Conservation (phyloP, 495 filamentous ascomycete genomes). For the Penicillium crystallinum region DNA sequence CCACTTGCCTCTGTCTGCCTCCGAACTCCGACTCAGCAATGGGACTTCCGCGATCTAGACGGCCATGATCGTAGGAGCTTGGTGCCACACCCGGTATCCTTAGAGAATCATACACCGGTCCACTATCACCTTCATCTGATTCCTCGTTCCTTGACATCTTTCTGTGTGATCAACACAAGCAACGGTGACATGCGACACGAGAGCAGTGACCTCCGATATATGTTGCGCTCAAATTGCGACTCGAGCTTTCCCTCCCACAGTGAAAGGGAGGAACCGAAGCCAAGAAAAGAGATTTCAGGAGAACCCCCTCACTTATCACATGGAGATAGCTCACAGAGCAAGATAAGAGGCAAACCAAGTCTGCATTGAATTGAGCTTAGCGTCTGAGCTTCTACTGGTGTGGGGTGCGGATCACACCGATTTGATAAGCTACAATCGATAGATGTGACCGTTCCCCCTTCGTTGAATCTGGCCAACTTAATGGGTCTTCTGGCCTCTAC, state of each 20-base stretch:
- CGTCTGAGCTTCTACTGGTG: slow-evolving; percentile 2
- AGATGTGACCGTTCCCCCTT: too few relatives aligned
- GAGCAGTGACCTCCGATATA: not conserved
- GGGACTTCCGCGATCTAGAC: slow-evolving; percentile 7
- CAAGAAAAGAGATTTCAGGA: not conserved
- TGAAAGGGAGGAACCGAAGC: not conserved
- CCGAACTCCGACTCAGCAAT: slow-evolving; percentile 15
- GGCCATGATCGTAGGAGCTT: slow-evolving; percentile 18
- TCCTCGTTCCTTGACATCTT: slow-evolving; percentile 10
- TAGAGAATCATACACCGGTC: slow-evolving; percentile 5
- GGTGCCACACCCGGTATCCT: slow-evolving; percentile 7
- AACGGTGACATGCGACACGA: not conserved
- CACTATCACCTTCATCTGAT: slow-evolving; percentile 6
- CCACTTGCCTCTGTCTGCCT: slow-evolving; percentile 18
- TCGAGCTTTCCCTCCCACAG: not conserved
- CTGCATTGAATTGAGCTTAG: slow-evolving; percentile 4
- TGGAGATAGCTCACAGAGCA: slow-evolving; percentile 1
- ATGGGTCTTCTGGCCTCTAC: too few relatives aligned
- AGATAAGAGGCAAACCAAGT: slow-evolving; percentile 7
- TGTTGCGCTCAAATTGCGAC: not conserved
- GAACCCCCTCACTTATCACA: slow-evolving; percentile 8
- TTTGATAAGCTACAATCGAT: slow-evolving; percentile 8
- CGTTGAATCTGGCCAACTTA: too few relatives aligned
- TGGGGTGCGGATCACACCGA: slow-evolving; percentile 8
- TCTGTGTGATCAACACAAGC: not conserved